A percentile compares a stretch with the other conserved stretches of the same genome.
phyloP scores from a whole-genome alignment of 106 monocot species.

The Gastrodia elata region DNA sequence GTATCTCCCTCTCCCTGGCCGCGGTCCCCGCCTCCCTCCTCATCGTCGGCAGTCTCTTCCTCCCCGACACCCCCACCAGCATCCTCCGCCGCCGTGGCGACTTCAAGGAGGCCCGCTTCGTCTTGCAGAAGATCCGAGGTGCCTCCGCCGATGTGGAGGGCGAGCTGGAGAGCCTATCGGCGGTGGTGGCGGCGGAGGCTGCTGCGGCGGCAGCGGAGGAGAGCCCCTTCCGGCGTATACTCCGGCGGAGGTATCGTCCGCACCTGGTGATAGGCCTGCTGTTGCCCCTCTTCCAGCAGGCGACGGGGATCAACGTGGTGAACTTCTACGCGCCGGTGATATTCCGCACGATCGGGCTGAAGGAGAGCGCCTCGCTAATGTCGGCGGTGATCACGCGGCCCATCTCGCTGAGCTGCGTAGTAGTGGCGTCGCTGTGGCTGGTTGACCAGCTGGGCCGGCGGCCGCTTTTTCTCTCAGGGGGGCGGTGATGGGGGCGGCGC shows the following conservation, averaged over 20 bases:
- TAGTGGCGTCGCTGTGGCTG: constrained; percentile 3
- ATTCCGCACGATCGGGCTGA: constrained; percentile 10
- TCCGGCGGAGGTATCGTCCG: constrained; percentile 3
- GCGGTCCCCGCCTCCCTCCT: constrained; percentile 30
- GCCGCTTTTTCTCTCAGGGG: constrained; percentile 26
- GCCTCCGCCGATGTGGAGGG: constrained; percentile 5
- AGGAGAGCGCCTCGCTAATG: constrained; percentile 14
- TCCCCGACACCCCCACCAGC: constrained; percentile 46
- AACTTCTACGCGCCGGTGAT: constrained; percentile 25
- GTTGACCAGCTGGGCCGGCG: constrained; percentile 27
- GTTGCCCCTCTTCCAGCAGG: constrained; percentile 12
- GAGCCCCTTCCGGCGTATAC: not conserved
- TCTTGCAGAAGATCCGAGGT: constrained; percentile 3
- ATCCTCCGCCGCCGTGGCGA: constrained; percentile 26
- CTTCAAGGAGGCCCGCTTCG: not conserved
- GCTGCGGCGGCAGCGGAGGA: not conserved
- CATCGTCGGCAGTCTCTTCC: constrained; percentile 20
- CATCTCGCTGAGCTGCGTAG: not conserved
- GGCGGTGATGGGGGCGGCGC: constrained; percentile 20
- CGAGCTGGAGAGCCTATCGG: constrained; percentile 8
- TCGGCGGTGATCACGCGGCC: not conserved
- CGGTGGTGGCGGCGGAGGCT: not conserved
- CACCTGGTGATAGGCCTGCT: constrained; percentile 11
- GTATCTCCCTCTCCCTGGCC: constrained; percentile 37
- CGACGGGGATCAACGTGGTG: constrained; percentile 16